phyloP scores from a whole-genome alignment of 1,284 basidiomycete species.

The Mycena sp. region DNA sequence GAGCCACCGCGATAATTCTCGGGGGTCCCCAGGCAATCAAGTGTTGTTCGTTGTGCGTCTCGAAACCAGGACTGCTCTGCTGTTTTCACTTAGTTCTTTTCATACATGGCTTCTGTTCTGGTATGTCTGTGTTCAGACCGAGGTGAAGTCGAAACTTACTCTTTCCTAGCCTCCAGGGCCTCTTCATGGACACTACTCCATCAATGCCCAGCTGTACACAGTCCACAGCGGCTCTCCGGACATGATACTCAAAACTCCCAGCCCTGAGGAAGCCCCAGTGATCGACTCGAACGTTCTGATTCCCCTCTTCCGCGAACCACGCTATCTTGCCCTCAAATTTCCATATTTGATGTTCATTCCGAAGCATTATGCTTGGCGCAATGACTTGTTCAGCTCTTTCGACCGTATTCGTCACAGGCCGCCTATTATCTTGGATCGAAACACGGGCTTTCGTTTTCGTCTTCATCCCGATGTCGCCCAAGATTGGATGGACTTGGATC shows the following conservation, averaged over 20 bases:
- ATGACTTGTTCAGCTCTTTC: neutral
- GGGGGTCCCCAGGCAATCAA: neutral
- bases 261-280: neutral
- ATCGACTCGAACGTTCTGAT: neutral
- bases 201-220: neutral
- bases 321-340: neutral
- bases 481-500: neutral
- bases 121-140: neutral
- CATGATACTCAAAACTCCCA: constrained; percentile 6
- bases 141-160: neutral
- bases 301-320: constrained; percentile 1
- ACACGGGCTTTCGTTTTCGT: neutral
- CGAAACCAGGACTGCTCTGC: neutral
- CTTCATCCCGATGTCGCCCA: neutral
- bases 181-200: neutral
- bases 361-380: neutral
- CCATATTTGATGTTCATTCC: constrained; percentile 9
- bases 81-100: neutral
- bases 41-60: neutral
- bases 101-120: neutral
- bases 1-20: neutral
- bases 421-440: neutral
- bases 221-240: neutral
- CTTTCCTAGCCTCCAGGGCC: neutral
- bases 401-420: neutral